Evolutionary conservation across 805 yeast genomes (phyloP).

Genomic region (Ogataea salicorniae): DNA sequence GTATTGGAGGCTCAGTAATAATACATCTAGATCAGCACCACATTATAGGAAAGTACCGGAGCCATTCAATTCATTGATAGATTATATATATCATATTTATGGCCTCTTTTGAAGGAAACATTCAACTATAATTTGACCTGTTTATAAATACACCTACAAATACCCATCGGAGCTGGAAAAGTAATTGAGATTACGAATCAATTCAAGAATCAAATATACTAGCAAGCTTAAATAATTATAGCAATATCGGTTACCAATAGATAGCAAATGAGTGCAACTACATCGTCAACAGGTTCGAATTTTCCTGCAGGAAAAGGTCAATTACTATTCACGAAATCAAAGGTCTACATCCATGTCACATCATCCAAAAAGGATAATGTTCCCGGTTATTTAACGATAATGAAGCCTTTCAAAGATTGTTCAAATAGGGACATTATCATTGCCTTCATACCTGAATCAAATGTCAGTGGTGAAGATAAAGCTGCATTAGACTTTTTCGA

Average conservation of each 20-base stretch:
- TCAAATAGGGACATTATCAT: constrained; percentile 53
- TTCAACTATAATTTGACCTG: too few species aligned
- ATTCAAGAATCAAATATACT: too few species aligned
- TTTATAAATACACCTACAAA: too few species aligned
- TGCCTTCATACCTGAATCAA: constrained; percentile 64
- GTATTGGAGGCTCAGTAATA: too few species aligned
- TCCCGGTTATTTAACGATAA: constrained; percentile 68
- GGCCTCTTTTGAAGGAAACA: too few species aligned
- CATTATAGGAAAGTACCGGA: too few species aligned
- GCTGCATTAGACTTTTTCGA: constrained; percentile 33
- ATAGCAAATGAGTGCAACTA: neutral
- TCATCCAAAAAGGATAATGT: constrained; percentile 68
- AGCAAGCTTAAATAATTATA: too few species aligned
- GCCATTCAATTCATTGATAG: too few species aligned
- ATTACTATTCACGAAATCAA: constrained; percentile 52
- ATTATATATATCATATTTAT: too few species aligned
- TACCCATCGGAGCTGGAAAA: too few species aligned
- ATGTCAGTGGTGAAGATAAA: constrained; percentile 25
- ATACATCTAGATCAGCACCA: too few species aligned
- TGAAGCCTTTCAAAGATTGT: constrained; percentile 43
- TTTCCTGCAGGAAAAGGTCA: constrained; percentile 39
- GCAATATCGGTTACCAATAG: neutral
- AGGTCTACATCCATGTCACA: constrained; percentile 83
- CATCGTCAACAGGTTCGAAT: neutral
- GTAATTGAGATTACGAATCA: too few species aligned